These are phyloP conservation scores for Populus simonii DNA, from an alignment of 345 rosid species.

Conservation along the genomic window DNA sequence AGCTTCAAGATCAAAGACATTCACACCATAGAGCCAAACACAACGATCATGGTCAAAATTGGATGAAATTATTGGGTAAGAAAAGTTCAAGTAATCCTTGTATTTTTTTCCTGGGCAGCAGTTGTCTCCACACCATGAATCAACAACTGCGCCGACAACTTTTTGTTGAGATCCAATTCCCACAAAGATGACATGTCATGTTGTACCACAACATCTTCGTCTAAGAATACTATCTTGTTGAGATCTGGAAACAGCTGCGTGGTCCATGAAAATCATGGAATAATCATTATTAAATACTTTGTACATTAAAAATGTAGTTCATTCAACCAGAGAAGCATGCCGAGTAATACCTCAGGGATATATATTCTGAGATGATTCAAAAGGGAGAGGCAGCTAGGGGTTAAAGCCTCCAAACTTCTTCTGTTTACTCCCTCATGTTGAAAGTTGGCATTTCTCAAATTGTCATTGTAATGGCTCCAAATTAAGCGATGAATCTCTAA, in stretches of 20 bases:
- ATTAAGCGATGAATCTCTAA: conserved; percentile 63
- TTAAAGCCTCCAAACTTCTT: conserved; percentile 50
- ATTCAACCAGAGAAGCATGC: conserved; percentile 9
- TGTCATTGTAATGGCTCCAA: conserved; percentile 55
- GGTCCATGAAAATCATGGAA: conserved; percentile 34
- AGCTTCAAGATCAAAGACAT: conserved; percentile 72
- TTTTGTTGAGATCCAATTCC: conserved; percentile 74
- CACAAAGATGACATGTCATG: conserved; percentile 79
- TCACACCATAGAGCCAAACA: conserved; percentile 92
- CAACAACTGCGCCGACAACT: conserved; percentile 73
- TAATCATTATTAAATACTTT: conserved; percentile 15
- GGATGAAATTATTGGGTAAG: conserved; percentile 63
- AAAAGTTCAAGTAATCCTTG: conserved; percentile 81
- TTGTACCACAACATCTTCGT: conserved; percentile 85
- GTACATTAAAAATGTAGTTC: conserved; percentile 13
- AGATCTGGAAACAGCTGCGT: conserved; percentile 92
- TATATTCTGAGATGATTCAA: conserved; percentile 83
- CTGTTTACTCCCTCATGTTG: conserved; percentile 39
- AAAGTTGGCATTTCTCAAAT: conserved; percentile 49
- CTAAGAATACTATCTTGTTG: conserved; percentile 82
- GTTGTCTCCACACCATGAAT: conserved; percentile 66
- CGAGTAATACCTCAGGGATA: conserved; percentile 60
- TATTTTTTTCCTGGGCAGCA: conserved; percentile 82
- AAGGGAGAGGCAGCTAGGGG: conserved; percentile 63
- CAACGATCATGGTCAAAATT: conserved; percentile 51